These are phyloP conservation scores for Paramecium primaurelia DNA, from an alignment of 73 alveolate species.

Conservation along the genomic window DNA sequence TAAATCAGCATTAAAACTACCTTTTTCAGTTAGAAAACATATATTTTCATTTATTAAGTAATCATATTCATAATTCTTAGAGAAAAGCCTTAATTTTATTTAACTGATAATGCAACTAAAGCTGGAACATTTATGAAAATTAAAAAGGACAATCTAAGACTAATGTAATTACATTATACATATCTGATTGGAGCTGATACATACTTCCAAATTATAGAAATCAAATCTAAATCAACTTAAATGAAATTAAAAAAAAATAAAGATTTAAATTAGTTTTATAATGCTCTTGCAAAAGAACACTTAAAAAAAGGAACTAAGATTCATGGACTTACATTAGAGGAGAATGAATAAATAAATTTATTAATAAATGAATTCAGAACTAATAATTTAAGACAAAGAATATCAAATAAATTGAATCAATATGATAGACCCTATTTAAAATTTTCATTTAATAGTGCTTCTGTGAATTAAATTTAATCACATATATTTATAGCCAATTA, in stretches of 20 bases:
- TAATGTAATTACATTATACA: neutral
- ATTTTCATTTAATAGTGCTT: neutral
- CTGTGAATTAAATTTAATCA: neutral
- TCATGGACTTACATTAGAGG: neutral
- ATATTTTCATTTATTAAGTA: conserved; percentile 13
- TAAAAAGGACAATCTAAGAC: neutral
- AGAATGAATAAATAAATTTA: neutral
- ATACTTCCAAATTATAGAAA: neutral
- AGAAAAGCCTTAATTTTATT: neutral
- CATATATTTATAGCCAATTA: conserved; percentile 21
- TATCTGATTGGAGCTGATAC: conserved; percentile 41
- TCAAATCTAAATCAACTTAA: neutral
- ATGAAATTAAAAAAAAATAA: neutral
- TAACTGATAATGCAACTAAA: neutral
- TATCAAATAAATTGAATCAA: neutral
- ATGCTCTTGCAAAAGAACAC: neutral
- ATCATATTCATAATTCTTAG: neutral
- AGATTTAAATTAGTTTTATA: neutral
- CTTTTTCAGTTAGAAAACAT: neutral
- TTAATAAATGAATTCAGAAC: neutral
- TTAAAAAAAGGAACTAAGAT: neutral
- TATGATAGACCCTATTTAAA: conserved; percentile 26
- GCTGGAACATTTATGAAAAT: conserved; percentile 20
- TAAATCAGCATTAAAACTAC: neutral
- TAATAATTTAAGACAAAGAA: neutral